Percentiles rank a stretch among this genome's conserved stretches.
Evolutionary conservation across 495 filamentous ascomycete species (phyloP).

Genomic region (Polyplosphaeria fusca): DNA sequence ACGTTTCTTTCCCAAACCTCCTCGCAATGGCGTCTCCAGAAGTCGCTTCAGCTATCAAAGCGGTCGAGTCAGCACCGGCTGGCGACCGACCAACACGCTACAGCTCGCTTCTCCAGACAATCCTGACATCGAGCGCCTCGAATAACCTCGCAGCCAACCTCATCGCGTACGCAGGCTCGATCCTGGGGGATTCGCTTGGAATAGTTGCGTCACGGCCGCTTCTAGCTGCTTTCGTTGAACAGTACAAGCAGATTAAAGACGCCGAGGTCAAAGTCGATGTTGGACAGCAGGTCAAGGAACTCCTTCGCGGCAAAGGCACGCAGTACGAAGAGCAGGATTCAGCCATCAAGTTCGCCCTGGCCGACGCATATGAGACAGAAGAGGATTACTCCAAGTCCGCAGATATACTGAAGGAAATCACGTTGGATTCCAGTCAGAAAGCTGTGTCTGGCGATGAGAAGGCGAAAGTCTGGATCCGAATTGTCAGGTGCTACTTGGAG

Average conservation of each 20-base stretch:
- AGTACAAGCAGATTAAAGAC: constrained; percentile 54
- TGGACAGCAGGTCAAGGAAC: constrained; percentile 63
- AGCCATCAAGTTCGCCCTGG: constrained; percentile 73
- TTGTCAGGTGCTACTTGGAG: constrained; percentile 91
- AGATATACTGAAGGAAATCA: constrained; percentile 73
- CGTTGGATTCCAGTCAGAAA: constrained; percentile 81
- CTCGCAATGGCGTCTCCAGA: constrained; percentile 56
- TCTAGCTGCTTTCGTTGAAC: constrained; percentile 62
- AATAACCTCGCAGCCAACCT: constrained; percentile 61
- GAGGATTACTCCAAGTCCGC: constrained; percentile 81
- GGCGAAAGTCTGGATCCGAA: constrained; percentile 82
- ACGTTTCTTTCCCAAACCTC: neutral
- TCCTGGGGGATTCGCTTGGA: constrained; percentile 66
- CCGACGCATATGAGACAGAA: constrained; percentile 74
- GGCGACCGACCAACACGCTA: constrained; percentile 60
- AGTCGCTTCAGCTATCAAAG: constrained; percentile 53
- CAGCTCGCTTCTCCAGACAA: constrained; percentile 62
- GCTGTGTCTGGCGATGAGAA: constrained; percentile 75
- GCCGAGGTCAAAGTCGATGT: constrained; percentile 63
- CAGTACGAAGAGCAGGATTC: constrained; percentile 84
- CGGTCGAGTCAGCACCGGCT: constrained; percentile 52
- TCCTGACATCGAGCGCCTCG: constrained; percentile 56
- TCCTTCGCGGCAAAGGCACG: constrained; percentile 62
- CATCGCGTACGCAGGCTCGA: constrained; percentile 62
- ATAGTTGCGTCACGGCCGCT: constrained; percentile 72